Percentiles rank a stretch among this genome's conserved stretches.
Conservation (phyloP, 2,329 filamentous ascomycete genomes). For the Ceratocystis albifundus region DNA sequence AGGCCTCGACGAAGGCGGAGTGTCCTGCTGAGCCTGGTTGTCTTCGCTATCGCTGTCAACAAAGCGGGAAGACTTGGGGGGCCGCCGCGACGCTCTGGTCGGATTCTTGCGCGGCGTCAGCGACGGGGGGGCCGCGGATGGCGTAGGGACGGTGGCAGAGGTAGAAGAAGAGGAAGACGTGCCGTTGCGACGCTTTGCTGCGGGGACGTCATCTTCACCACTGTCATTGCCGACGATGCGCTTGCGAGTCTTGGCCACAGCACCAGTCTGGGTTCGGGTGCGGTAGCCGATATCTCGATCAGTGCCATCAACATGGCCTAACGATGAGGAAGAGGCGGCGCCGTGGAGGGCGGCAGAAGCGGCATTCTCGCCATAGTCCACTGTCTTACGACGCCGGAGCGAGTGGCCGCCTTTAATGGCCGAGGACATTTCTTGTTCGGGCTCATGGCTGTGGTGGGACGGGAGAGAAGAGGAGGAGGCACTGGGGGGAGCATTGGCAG, state of each 20-base stretch:
- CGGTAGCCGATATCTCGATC: slow-evolving; percentile 16
- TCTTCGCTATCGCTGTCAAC: slow-evolving; percentile 17
- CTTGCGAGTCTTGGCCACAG: slow-evolving; percentile 19
- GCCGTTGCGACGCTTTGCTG: slow-evolving; percentile 14
- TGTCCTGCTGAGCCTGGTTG: neutral
- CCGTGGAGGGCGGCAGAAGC: slow-evolving; percentile 23
- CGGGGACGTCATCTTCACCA: slow-evolving; percentile 10
- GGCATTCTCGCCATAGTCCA: slow-evolving; percentile 44
- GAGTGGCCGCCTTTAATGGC: slow-evolving; percentile 45
- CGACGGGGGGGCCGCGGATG: neutral
- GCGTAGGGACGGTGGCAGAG: neutral
- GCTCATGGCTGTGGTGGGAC: slow-evolving; percentile 6
- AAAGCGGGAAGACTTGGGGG: slow-evolving; percentile 13
- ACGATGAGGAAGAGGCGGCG: slow-evolving; percentile 27
- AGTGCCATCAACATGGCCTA: slow-evolving; percentile 18
- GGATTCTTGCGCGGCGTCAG: slow-evolving; percentile 21
- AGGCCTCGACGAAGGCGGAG: neutral
- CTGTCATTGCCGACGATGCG: slow-evolving; percentile 15
- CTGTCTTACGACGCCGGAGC: slow-evolving; percentile 43
- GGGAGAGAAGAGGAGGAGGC: slow-evolving; percentile 1
- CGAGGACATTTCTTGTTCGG: slow-evolving; percentile 15
- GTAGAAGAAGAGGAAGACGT: slow-evolving; percentile 10
- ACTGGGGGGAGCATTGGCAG: neutral
- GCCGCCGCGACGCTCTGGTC: slow-evolving; percentile 15
- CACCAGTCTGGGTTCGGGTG: slow-evolving; percentile 19